Evolutionary conservation across 768 basidiomycete species (phyloP).

Genomic region (Naganishia vaughanmartiniae): DNA sequence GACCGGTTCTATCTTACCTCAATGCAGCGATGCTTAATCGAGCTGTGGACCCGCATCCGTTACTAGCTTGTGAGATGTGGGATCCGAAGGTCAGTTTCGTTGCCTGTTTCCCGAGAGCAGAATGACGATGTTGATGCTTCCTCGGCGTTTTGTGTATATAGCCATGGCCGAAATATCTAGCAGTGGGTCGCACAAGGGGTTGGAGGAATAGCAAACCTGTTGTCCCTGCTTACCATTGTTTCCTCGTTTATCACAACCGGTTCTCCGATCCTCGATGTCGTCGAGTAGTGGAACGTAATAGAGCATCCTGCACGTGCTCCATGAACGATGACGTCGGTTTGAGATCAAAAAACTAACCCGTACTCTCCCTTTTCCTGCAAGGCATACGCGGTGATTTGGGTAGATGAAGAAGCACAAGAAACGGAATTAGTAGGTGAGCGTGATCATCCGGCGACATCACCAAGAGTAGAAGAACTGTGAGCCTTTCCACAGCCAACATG

Average conservation of each 20-base stretch:
- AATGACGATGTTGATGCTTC: not conserved
- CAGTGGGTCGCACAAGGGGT: constrained; percentile 11
- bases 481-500: not conserved
- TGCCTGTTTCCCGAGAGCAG: not conserved
- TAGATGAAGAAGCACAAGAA: constrained; percentile 35
- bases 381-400: constrained; percentile 36
- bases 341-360: not conserved
- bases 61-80: constrained; percentile 43
- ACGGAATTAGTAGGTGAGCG: constrained; percentile 36
- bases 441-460: constrained; percentile 33
- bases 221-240: not conserved
- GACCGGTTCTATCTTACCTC: constrained; percentile 39
- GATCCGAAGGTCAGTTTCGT: constrained; percentile 36
- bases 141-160: not conserved
- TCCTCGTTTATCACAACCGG: not conserved
- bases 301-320: constrained; percentile 31
- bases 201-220: not conserved
- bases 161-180: constrained; percentile 38
- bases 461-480: constrained; percentile 34
- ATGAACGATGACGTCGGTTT: no score
- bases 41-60: constrained; percentile 42
- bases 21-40: constrained; percentile 36
- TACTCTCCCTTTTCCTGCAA: not conserved
- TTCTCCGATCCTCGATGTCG: not conserved
- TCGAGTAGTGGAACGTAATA: constrained; percentile 31